Percentiles rank a stretch among this genome's conserved stretches.
phyloP scores from a whole-genome alignment of 2,329 filamentous ascomycete species.

The Laburnicola sp. region DNA sequence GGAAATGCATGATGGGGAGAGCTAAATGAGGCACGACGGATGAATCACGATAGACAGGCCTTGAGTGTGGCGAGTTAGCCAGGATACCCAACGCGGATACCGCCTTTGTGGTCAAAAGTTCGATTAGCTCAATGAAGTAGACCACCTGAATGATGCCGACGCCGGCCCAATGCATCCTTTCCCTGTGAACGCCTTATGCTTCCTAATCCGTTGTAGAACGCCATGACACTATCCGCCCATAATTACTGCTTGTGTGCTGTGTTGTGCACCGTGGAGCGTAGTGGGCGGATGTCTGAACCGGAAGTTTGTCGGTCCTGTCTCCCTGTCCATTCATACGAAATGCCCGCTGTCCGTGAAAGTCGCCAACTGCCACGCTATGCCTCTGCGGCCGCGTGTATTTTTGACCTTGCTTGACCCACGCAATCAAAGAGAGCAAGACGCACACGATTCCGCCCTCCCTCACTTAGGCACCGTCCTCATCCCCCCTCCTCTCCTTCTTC shows the following conservation, averaged over 20 bases:
- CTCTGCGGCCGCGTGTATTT: no score
- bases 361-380: not conserved
- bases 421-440: not conserved
- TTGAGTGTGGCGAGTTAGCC: no score
- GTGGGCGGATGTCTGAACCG: no score
- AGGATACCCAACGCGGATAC: conserved; percentile 5
- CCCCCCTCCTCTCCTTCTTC: conserved; percentile 18
- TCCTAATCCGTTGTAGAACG: not conserved
- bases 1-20: not conserved
- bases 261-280: not conserved
- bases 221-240: not conserved
- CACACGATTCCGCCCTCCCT: conserved; percentile 5
- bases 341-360: not conserved
- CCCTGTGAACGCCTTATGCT: not conserved
- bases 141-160: not conserved
- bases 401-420: no score
- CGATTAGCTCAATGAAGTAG: conserved; percentile 6
- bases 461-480: conserved; percentile 26
- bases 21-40: conserved; percentile 5
- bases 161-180: not conserved
- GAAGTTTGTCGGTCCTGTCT: not conserved
- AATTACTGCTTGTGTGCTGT: no score
- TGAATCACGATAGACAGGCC: conserved; percentile 4
- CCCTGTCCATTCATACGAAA: not conserved
- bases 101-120: not conserved